These are phyloP conservation scores for Argentina anserina DNA, from an alignment of 306 rosid genomes.

Conservation along the genomic window DNA sequence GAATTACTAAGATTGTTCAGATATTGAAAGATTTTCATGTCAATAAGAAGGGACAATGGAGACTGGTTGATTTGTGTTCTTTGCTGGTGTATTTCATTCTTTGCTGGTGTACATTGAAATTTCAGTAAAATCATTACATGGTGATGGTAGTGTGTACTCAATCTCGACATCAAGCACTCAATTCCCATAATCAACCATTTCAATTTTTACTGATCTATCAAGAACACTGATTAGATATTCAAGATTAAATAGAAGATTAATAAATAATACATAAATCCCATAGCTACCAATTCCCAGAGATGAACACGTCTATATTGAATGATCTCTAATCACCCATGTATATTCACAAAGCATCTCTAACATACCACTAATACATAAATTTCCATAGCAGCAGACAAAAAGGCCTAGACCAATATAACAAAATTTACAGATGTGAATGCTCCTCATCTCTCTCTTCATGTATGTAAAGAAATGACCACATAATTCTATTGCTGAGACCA, in stretches of 20 bases:
- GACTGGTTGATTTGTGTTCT: too few species aligned
- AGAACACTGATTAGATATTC: neutral
- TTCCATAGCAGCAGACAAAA: slow-evolving; percentile 38
- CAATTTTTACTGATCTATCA: neutral
- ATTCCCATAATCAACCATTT: neutral
- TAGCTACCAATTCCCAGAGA: neutral
- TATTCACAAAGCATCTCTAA: slow-evolving; percentile 56
- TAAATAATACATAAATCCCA: too few species aligned
- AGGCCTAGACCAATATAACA: slow-evolving; percentile 38
- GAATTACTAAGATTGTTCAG: neutral
- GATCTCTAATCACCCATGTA: slow-evolving; percentile 23
- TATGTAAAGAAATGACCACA: slow-evolving; percentile 49
- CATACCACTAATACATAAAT: slow-evolving; percentile 39
- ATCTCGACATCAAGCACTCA: too few species aligned
- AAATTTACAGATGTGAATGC: slow-evolving; percentile 64
- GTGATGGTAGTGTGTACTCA: too few species aligned
- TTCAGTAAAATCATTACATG: neutral
- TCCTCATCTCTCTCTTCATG: slow-evolving; percentile 42
- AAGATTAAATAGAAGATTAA: neutral
- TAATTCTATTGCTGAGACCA: slow-evolving; percentile 48
- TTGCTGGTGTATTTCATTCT: neutral
- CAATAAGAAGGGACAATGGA: neutral
- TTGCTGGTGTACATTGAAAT: neutral
- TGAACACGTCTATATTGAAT: slow-evolving; percentile 21
- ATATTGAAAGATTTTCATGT: neutral